Evolutionary conservation across 116 monocot genomes (phyloP).

Genomic region (Phalaenopsis hybrid): DNA sequence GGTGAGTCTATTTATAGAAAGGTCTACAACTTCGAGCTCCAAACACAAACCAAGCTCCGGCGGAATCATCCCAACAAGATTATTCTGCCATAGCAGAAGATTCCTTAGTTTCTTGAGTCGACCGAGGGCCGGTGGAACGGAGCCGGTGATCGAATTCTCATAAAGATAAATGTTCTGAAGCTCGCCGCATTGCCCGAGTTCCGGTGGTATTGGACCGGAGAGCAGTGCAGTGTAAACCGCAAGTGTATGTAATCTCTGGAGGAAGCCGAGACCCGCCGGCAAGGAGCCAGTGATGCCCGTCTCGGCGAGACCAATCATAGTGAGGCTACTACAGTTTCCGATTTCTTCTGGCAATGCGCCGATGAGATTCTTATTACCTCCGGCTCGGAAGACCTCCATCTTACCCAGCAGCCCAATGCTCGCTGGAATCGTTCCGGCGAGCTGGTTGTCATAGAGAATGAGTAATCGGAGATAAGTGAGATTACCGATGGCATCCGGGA

Average conservation of each 20-base stretch:
- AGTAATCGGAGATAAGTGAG: conserved; percentile 33
- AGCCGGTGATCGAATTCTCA: conserved; percentile 68
- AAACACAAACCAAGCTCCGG: conserved; percentile 48
- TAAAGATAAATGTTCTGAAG: conserved; percentile 69
- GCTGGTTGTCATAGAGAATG: conserved; percentile 74
- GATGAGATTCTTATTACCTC: conserved; percentile 71
- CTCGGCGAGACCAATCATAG: conserved; percentile 74
- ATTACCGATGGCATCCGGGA: conserved; percentile 54
- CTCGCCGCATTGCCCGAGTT: conserved; percentile 57
- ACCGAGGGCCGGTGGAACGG: conserved; percentile 53
- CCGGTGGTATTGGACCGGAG: conserved; percentile 73
- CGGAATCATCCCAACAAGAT: conserved; percentile 64
- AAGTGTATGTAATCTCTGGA: conserved; percentile 58
- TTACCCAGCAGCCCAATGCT: conserved; percentile 36
- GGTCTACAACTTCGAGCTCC: conserved; percentile 42
- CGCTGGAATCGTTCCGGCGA: conserved; percentile 48
- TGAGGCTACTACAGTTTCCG: conserved; percentile 55
- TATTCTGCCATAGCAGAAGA: conserved; percentile 87
- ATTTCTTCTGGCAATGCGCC: conserved; percentile 74
- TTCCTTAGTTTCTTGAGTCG: conserved; percentile 38
- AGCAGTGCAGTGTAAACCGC: conserved; percentile 79
- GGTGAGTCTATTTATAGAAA: conserved; percentile 65
- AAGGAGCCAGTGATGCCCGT: conserved; percentile 68
- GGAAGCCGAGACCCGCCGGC: conserved; percentile 42
- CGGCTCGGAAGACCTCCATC: conserved; percentile 57